Percentiles rank a stretch among this genome's conserved stretches.
Conservation (phyloP, 768 basidiomycete genomes). For the Trametes cinnabarina region DNA sequence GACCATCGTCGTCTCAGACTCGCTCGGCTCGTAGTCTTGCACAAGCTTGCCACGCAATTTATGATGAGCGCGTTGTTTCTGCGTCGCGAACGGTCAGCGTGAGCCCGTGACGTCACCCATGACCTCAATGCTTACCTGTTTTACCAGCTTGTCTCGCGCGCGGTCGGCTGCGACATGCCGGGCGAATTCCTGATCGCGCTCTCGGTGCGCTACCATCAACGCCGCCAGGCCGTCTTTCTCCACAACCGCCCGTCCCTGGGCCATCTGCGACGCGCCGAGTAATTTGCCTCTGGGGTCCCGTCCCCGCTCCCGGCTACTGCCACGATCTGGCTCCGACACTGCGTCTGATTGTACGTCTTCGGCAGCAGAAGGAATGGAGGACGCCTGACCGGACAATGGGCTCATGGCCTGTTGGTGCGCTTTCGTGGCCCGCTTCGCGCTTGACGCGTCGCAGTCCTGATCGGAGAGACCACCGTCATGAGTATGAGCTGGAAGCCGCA, state of each 20-base stretch:
- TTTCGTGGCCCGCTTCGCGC: not conserved
- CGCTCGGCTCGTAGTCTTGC: slow-evolving; percentile 8
- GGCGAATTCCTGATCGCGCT: slow-evolving; percentile 23
- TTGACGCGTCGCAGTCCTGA: not conserved
- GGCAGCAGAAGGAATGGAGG: not conserved
- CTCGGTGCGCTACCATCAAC: slow-evolving; percentile 21
- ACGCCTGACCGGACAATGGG: not conserved
- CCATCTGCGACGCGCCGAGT: slow-evolving; percentile 10
- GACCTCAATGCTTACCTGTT: slow-evolving; percentile 12
- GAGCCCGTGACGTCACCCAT: not conserved
- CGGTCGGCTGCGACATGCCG: slow-evolving; percentile 16
- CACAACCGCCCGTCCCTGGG: slow-evolving; percentile 2
- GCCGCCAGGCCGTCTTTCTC: slow-evolving; percentile 16
- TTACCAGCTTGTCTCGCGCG: slow-evolving; percentile 12
- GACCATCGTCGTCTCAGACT: slow-evolving; percentile 18
- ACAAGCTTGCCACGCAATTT: slow-evolving; percentile 3
- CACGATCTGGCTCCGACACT: not conserved
- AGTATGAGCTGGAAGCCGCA: slow-evolving; percentile 1
- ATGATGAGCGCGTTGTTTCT: slow-evolving; percentile 12
- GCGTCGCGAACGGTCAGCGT: not conserved
- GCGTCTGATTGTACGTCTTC: slow-evolving; percentile 5
- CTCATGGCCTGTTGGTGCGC: not conserved
- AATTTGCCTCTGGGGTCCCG: slow-evolving; percentile 13
- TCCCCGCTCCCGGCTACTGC: slow-evolving; percentile 1
- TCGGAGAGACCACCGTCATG: not conserved